These are phyloP conservation scores for Phyllostachys edulis DNA, from an alignment of 176 grass and related monocot species.

Conservation along the genomic window DNA sequence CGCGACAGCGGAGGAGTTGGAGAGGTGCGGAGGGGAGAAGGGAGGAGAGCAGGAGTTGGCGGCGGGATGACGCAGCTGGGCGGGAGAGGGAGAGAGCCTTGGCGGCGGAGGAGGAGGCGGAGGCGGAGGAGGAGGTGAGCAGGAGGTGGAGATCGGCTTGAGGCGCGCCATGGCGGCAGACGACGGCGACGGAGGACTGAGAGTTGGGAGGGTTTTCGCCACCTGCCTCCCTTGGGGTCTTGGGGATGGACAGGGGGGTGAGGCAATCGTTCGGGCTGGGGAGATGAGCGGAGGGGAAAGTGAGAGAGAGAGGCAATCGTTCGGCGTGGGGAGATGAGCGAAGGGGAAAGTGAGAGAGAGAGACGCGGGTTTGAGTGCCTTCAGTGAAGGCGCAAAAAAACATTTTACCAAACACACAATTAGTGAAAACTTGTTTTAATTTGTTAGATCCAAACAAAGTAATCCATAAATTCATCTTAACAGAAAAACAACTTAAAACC, in stretches of 20 bases:
- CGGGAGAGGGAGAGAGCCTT: conserved; percentile 45
- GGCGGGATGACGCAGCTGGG: conserved; percentile 17
- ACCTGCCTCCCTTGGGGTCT: not conserved
- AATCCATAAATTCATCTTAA: too few species aligned
- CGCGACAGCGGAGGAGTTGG: conserved; percentile 13
- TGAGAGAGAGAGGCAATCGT: too few species aligned
- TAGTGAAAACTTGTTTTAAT: too few species aligned
- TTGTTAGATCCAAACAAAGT: too few species aligned
- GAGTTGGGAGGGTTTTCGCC: conserved; percentile 16
- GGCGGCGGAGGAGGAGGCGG: conserved; percentile 32
- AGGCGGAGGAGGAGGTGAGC: conserved; percentile 54
- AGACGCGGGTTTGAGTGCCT: too few species aligned
- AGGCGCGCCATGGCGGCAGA: conserved; percentile 58
- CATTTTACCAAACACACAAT: too few species aligned
- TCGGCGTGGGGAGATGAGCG: too few species aligned
- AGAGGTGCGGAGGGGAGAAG: conserved; percentile 5
- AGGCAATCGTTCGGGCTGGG: too few species aligned
- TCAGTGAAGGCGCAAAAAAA: too few species aligned
- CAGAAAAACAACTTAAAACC: too few species aligned
- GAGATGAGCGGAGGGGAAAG: too few species aligned
- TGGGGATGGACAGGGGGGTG: conserved; percentile 6
- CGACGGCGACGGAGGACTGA: not conserved
- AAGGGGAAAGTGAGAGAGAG: too few species aligned
- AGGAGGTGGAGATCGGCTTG: conserved; percentile 63
- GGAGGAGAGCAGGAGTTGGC: conserved; percentile 24